Conservation (phyloP, 352 stramenopile genomes). For the Saprolegnia diclina region DNA sequence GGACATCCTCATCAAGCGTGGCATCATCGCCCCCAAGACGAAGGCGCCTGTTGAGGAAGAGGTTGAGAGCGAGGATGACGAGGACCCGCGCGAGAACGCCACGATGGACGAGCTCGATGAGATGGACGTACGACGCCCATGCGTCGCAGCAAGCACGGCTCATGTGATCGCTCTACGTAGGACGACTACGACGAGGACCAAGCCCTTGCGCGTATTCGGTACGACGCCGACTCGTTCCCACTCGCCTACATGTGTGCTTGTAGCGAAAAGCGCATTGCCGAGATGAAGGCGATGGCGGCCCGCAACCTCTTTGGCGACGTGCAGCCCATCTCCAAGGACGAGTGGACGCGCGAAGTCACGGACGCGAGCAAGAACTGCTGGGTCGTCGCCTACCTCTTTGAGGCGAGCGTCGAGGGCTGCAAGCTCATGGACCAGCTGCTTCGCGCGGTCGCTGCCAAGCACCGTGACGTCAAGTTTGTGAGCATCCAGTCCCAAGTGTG, state of each 20-base stretch:
- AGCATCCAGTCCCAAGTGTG: constrained; percentile 87
- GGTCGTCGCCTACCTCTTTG: constrained; percentile 89
- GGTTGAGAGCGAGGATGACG: constrained; percentile 33
- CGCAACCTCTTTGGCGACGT: constrained; percentile 87
- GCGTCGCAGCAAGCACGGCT: background rate
- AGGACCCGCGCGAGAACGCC: constrained; percentile 66
- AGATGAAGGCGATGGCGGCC: constrained; percentile 80
- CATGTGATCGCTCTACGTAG: constrained; percentile 25
- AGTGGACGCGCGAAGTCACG: constrained; percentile 90
- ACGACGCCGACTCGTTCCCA: background rate
- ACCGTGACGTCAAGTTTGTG: constrained; percentile 91
- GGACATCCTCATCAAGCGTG: constrained; percentile 85
- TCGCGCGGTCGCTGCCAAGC: constrained; percentile 69
- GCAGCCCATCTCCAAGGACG: constrained; percentile 87
- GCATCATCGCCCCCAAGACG: constrained; percentile 82
- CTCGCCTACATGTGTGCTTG: background rate
- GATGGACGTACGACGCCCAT: constrained; percentile 43
- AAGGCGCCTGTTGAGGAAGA: constrained; percentile 78
- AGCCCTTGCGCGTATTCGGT: constrained; percentile 66
- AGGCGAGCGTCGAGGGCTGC: constrained; percentile 83
- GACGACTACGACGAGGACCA: constrained; percentile 84
- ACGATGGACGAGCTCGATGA: constrained; percentile 83
- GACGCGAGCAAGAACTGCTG: constrained; percentile 76
- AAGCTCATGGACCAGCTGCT: constrained; percentile 88
- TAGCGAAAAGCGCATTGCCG: constrained; percentile 74